Base-by-base conservation (phyloP, 768 basidiomycete species). In the Lanmaoa rubissima region DNA sequence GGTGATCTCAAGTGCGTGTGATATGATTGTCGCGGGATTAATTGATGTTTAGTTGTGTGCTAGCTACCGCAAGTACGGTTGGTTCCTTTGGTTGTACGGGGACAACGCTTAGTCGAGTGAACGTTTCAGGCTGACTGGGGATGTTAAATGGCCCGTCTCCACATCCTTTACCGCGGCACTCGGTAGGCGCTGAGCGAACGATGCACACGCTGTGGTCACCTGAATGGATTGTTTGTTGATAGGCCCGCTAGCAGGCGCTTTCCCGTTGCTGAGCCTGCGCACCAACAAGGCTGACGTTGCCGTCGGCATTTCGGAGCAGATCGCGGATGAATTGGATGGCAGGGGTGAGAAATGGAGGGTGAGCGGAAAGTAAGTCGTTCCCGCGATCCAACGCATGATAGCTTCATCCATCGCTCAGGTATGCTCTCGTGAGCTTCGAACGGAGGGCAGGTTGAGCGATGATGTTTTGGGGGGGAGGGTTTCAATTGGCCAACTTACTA, bases 251-350 rank as follows among this genome's bases (percentile, higher is more conserved):
- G 82, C 84, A 0, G 89, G 90, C 1, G 75, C 85, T 10, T 90
- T 96, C 74, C 88, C 90, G 0, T 68, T 97, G 9, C 74, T 98
- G 26, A 92, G 91, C 65, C 74, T 98, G 56, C 82, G 96, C 17
- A 98, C 96, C 1, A 92, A 89, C 77, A 99, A 99, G 71, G 96
- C 96, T 0, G 94, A 98, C 66, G 94, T 97, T 2, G 89, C 87
- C 7, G 92, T 92, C 26, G 96, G 93, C 0, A 78, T 99, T 41
- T 14, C 60, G 17, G 77, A 84, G 61, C 87, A 86, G 0, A 73
- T 84, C 1, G 92, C 84, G 1, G 86, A 89, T 58, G 74, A 78
- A 48, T 73, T 95, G 4, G 89, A 94, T 64, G 71, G 72, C 32
- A 80, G 76, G 59, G 86, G 77, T 7, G 81, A 83, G 65, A 84